Conservation (phyloP, 768 basidiomycete species). For the Tricholoma flavovirens region DNA sequence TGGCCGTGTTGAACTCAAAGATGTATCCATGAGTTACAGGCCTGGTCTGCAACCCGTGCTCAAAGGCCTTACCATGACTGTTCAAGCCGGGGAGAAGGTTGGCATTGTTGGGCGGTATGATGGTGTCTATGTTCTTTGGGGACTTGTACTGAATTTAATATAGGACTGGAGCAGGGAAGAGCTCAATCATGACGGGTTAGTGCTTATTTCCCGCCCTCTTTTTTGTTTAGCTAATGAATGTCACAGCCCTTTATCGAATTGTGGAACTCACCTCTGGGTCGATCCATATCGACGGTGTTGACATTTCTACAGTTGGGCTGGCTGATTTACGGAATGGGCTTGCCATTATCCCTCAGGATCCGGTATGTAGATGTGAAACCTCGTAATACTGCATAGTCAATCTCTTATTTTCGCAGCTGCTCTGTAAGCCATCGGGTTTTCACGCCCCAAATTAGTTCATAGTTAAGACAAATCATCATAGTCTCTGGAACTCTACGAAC, state of each 20-base stretch:
- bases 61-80: constrained; percentile 70
- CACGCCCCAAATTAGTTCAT: constrained; percentile 1
- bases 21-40: constrained; percentile 78
- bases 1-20: constrained; percentile 68
- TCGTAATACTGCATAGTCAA: not conserved
- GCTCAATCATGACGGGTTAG: constrained; percentile 76
- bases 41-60: constrained; percentile 85
- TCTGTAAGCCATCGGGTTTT: constrained; percentile 31
- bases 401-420: constrained; percentile 27
- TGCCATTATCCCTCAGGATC: constrained; percentile 83
- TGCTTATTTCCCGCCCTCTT: not conserved
- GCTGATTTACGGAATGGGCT: constrained; percentile 61
- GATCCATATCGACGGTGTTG: constrained; percentile 77
- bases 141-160: not conserved
- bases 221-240: not conserved
- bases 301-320: constrained; percentile 78
- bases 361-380: constrained; percentile 37
- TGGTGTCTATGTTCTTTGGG: not conserved
- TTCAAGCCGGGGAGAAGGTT: constrained; percentile 80
- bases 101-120: constrained; percentile 71
- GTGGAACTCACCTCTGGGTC: constrained; percentile 75
- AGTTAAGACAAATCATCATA: constrained; percentile 17
- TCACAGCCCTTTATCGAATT: constrained; percentile 67
- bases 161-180: constrained; percentile 85
- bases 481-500: constrained; percentile 79